Base-by-base conservation (phyloP, 1,284 basidiomycete genomes). In the Malassezia restricta region DNA sequence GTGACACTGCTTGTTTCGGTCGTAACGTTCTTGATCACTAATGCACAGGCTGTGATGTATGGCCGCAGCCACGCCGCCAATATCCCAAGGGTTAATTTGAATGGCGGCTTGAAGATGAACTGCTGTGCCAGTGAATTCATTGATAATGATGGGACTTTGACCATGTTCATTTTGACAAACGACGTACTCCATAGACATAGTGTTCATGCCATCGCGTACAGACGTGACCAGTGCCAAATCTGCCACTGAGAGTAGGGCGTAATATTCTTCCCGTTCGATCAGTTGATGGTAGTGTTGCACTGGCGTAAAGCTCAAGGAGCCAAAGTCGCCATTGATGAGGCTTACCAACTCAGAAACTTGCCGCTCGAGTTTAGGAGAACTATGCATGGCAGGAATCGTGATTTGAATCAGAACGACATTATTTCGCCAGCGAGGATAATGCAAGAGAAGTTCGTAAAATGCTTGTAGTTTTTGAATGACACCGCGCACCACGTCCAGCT, bases 211-310 rank as follows among this genome's bases (percentile, higher is more conserved):
- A 70, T 98, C 92, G 29, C 92, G 83, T 6, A 96, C 80, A 0
- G 89, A 89, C 0, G 92, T 98, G 75, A 96, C 94, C 27, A 98
- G 83, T 7, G 86, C 91, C 20, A 98, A 79, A 74, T 96, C 92
- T 9, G 92, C 92, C 0, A 90, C 90, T 28, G 83, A 85, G 17
- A 98, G 79, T n/a, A 98, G 80, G 1, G 89, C 92, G 76, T 95
- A 96, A 76, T 95, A 98, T 75, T 98, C 92, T 75, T 96, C 89
- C 74, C 75, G 61, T 73, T 94, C 92, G 66, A 98, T 84, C 5
- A 88, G 84, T 76, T 98, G 92, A 76, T 98, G 92, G 45, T 96
- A 98, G 73, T 98, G 94, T 73, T 98, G 92, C n/a, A 96, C 87
- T 8, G 94, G 92, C 58, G 91, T 88, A 71, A 96, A 98, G 76